Evolutionary conservation across 768 basidiomycete genomes (phyloP), one percentile per base, ranked within the genome.

Genomic region (Nidularia pulvinata): DNA sequence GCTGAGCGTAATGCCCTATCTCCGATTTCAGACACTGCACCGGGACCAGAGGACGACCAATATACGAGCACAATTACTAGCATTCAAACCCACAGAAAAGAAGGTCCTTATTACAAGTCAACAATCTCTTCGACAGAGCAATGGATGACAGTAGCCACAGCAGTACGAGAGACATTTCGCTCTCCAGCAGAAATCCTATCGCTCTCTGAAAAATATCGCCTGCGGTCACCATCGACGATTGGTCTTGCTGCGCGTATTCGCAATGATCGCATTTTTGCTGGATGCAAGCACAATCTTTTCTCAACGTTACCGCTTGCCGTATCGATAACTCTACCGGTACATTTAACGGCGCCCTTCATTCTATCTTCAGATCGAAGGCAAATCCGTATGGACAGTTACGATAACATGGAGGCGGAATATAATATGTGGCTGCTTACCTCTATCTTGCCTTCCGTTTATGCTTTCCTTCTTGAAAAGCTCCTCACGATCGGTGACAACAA

Each of bases 281-380:
- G 32, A 45, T 25, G 2, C 25, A 46, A 51, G 32, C 58, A 56
- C 48, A 61, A 67, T n/a, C 65, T 82, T 16, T 81, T 80, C 51
- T 74, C 78, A 6, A 72, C 68, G 0, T 63, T 82, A 6, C 80
- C 78, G 0, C 66, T 82, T 1, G 72, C 73, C 3, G 66, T 73
- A 4, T 22, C 59, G 3, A 77, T 69, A 3, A 59, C 69, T 3
- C 63, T 83, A 0, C 79, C 80, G 0, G 68, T 77, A 1, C 80
- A 83, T 54, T 60, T 81, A 7, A 73, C 71, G 49, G 79, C 75
- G 0, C 72, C 78, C 0, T 81, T 80, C 55, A 69, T 77, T 42
- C 61, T 81, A 4, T 70, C 80, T 0, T 69, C 76, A 2, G 80
- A 83, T 57, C 61, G 80, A 35, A 60, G 80, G 35, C 66, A 69